Evolutionary conservation across 768 basidiomycete species (phyloP).

Genomic region (Leccinum truebloodii): DNA sequence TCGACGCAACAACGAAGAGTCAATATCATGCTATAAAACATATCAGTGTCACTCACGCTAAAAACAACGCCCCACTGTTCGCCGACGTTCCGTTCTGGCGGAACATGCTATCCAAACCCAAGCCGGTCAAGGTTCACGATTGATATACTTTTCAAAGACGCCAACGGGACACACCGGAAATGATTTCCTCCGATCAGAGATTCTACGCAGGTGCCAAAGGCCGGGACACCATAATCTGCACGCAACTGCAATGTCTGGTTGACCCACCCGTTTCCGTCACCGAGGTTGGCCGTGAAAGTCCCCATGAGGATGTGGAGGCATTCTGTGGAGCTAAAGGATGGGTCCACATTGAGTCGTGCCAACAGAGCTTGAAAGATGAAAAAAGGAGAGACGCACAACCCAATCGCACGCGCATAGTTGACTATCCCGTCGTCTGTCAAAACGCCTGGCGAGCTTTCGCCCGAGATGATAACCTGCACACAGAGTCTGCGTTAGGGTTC

Average conservation of each 20-base stretch:
- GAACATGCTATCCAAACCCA: slow-evolving; percentile 38
- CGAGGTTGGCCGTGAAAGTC: slow-evolving; percentile 43
- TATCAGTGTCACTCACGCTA: slow-evolving; percentile 45
- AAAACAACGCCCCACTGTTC: slow-evolving; percentile 52
- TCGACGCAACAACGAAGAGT: neutral
- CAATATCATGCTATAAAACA: neutral
- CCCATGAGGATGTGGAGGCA: slow-evolving; percentile 40
- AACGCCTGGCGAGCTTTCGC: slow-evolving; percentile 55
- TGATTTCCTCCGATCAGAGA: slow-evolving; percentile 49
- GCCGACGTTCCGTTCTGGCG: slow-evolving; percentile 60
- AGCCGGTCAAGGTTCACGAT: neutral
- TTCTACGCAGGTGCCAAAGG: slow-evolving; percentile 47
- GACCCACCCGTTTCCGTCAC: slow-evolving; percentile 46
- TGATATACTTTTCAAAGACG: neutral
- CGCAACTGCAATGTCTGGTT: slow-evolving; percentile 46
- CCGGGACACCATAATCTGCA: slow-evolving; percentile 40
- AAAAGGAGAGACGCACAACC: slow-evolving; percentile 48
- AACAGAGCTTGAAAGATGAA: too few species aligned
- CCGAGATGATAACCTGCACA: slow-evolving; percentile 62
- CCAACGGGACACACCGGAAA: slow-evolving; percentile 36
- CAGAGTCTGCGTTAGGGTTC: neutral
- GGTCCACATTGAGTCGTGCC: neutral
- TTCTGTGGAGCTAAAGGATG: slow-evolving; percentile 38
- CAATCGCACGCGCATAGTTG: slow-evolving; percentile 62
- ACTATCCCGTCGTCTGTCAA: slow-evolving; percentile 56